Evolutionary conservation across 2,329 filamentous ascomycete species (phyloP).

Genomic region (Sarocladiaceae sp.): DNA sequence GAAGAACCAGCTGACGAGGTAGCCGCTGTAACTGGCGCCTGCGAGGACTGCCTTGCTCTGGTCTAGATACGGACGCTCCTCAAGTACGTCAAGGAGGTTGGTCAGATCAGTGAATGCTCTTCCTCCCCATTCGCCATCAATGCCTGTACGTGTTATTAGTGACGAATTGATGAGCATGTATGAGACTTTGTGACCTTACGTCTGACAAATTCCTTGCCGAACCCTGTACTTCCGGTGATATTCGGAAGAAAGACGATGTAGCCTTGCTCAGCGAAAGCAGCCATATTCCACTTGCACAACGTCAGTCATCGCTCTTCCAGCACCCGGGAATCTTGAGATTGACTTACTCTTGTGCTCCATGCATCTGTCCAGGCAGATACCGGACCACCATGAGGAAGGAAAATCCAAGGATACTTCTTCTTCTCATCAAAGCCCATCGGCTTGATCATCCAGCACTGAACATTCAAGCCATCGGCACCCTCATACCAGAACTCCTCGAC

Average conservation of each 20-base stretch:
- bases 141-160: slow-evolving; percentile 33
- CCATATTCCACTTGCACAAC: slow-evolving; percentile 42
- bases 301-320: not conserved
- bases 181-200: slow-evolving; percentile 16
- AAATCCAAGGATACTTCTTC: slow-evolving; percentile 32
- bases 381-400: slow-evolving; percentile 36
- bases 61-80: slow-evolving; percentile 49
- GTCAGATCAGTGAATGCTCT: slow-evolving; percentile 51
- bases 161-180: slow-evolving; percentile 16
- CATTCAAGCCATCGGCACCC: slow-evolving; percentile 26
- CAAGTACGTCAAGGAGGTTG: slow-evolving; percentile 47
- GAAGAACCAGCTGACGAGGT: slow-evolving; percentile 57
- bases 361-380: slow-evolving; percentile 46
- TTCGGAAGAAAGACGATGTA: slow-evolving; percentile 58
- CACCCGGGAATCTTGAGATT: not conserved
- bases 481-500: slow-evolving; percentile 37
- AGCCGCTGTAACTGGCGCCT: slow-evolving; percentile 54
- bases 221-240: slow-evolving; percentile 53
- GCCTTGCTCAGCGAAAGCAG: slow-evolving; percentile 56
- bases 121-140: slow-evolving; percentile 49
- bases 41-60: slow-evolving; percentile 46
- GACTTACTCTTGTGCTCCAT: slow-evolving; percentile 41
- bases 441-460: slow-evolving; percentile 36
- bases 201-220: slow-evolving; percentile 37
- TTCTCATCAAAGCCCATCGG: slow-evolving; percentile 31